Evolutionary conservation across 305 asterid species (phyloP).

Genomic region (Plantago lanceolata): DNA sequence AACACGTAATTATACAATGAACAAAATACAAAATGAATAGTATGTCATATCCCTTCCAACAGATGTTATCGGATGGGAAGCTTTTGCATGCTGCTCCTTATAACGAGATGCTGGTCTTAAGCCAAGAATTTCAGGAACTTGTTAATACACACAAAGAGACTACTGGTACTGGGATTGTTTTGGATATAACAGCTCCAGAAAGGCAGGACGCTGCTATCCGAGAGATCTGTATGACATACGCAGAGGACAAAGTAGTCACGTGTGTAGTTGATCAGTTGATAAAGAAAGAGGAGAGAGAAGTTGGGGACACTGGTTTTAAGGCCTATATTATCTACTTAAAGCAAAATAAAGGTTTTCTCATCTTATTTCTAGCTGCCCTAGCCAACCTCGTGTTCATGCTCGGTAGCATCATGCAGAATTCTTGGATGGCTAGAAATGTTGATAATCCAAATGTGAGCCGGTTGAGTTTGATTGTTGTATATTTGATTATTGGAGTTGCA

Average conservation of each 20-base stretch:
- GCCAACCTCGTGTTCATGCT: slow-evolving; percentile 51
- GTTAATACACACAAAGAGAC: slow-evolving; percentile 85
- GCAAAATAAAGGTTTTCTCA: slow-evolving; percentile 67
- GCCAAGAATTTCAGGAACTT: slow-evolving; percentile 67
- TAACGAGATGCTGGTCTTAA: slow-evolving; percentile 47
- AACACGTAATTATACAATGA: background rate
- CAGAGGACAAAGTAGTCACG: slow-evolving; percentile 35
- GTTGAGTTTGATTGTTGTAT: slow-evolving; percentile 62
- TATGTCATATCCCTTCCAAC: slow-evolving; percentile 17
- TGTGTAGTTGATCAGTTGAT: slow-evolving; percentile 65
- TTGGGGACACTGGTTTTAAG: slow-evolving; percentile 77
- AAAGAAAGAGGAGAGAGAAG: slow-evolving; percentile 82
- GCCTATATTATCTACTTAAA: slow-evolving; percentile 65
- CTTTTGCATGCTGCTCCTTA: slow-evolving; percentile 66
- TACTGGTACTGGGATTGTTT: slow-evolving; percentile 61
- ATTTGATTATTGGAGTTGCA: slow-evolving; percentile 57
- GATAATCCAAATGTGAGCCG: slow-evolving; percentile 50
- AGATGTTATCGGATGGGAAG: slow-evolving; percentile 86
- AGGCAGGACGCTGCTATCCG: slow-evolving; percentile 17
- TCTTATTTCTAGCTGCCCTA: slow-evolving; percentile 45
- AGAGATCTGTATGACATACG: slow-evolving; percentile 46
- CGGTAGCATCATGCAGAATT: slow-evolving; percentile 62
- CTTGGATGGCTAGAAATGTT: slow-evolving; percentile 97
- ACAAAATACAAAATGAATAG: background rate
- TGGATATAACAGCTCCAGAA: slow-evolving; percentile 39